Conservation (phyloP, 2,329 filamentous ascomycete genomes). For the Cyclaneusma minus region DNA sequence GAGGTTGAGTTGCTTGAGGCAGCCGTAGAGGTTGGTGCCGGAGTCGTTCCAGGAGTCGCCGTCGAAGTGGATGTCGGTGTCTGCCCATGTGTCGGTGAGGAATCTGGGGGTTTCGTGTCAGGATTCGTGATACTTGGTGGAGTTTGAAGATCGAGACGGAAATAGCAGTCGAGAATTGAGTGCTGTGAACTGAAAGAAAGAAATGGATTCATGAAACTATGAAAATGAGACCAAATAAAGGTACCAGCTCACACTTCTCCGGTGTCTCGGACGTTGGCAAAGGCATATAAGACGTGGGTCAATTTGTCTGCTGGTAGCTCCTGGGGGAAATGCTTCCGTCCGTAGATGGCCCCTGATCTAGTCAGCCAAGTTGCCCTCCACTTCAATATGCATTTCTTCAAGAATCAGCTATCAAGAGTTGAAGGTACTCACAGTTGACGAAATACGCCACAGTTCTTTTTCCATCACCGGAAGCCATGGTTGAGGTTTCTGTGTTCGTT, state of each 20-base stretch:
- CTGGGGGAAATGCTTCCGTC: constrained; percentile 68
- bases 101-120: constrained; percentile 14
- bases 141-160: too few species aligned
- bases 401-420: background rate
- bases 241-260: constrained; percentile 51
- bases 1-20: constrained; percentile 74
- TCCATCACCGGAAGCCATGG: constrained; percentile 21
- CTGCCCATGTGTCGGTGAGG: constrained; percentile 47
- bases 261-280: constrained; percentile 71
- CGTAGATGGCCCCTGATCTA: constrained; percentile 59
- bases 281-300: constrained; percentile 81
- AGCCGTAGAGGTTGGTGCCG: constrained; percentile 76
- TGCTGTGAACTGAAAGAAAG: too few species aligned
- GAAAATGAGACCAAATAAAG: constrained; percentile 2
- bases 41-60: constrained; percentile 54
- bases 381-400: constrained; percentile 2
- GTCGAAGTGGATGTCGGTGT: constrained; percentile 59
- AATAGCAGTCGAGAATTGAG: too few species aligned
- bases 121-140: too few species aligned
- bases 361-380: constrained; percentile 10
- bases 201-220: too few species aligned
- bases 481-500: constrained; percentile 1
- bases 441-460: constrained; percentile 59
- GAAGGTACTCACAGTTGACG: constrained; percentile 42
- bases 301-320: constrained; percentile 67